Conservation (phyloP, 192 early-diverging fungal species). For the Kickxella alabastrina region DNA sequence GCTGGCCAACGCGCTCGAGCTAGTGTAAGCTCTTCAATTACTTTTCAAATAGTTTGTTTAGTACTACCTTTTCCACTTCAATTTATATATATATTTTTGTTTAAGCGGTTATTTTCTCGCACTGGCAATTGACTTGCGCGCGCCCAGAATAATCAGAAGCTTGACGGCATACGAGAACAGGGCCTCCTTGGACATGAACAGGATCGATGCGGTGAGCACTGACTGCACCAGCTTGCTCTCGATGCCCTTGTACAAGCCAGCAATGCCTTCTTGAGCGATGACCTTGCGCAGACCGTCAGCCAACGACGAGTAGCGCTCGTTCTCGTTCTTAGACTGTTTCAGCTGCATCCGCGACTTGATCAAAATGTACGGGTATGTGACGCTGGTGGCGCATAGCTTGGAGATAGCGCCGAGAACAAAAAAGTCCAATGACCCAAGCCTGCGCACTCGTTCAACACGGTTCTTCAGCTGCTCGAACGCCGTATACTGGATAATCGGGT, state of each 20-base stretch:
- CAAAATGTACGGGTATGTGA: constrained; percentile 99
- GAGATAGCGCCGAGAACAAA: constrained; percentile 94
- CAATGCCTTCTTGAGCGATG: constrained; percentile 81
- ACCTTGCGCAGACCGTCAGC: constrained; percentile 91
- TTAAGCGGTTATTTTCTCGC: too few species aligned
- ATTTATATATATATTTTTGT: too few species aligned
- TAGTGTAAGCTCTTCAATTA: too few species aligned
- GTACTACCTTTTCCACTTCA: too few species aligned
- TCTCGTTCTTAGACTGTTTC: constrained; percentile 75
- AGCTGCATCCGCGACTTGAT: constrained; percentile 98
- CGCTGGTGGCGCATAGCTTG: constrained; percentile 90
- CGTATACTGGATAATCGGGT: constrained; percentile 99
- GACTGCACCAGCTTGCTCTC: constrained; percentile 94
- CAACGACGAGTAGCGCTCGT: constrained; percentile 72
- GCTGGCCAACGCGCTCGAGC: constrained; percentile 71
- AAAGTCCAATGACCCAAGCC: constrained; percentile 81
- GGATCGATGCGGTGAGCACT: constrained; percentile 91
- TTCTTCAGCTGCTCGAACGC: constrained; percentile 93
- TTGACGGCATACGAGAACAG: constrained; percentile 69
- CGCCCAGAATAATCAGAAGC: constrained; percentile 41
- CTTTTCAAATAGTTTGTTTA: too few species aligned
- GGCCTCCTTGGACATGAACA: constrained; percentile 91
- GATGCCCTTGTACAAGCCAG: constrained; percentile 86
- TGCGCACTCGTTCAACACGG: constrained; percentile 56
- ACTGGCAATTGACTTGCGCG: constrained; percentile 40